phyloP scores from a whole-genome alignment of 2,329 filamentous ascomycete genomes.

The Cordyceps cicadae region DNA sequence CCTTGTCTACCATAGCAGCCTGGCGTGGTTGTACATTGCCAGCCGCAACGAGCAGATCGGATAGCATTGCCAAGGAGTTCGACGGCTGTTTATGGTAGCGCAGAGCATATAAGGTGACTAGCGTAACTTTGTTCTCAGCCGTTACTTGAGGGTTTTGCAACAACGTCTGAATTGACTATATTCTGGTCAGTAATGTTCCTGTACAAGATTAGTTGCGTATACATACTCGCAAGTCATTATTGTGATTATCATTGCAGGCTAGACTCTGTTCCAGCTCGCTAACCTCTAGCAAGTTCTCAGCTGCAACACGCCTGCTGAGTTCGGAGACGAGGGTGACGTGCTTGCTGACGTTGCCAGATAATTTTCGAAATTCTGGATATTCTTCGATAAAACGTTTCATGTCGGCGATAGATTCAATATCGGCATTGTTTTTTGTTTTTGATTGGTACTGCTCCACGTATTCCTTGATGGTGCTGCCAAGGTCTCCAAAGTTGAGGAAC shows the following conservation, averaged over 20 bases:
- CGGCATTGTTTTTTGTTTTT: conserved; percentile 92
- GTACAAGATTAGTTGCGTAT: background rate
- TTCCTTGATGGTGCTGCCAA: conserved; percentile 93
- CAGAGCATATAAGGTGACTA: conserved; percentile 90
- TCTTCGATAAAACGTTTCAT: conserved; percentile 99
- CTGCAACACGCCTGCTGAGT: conserved; percentile 76
- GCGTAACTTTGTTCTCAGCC: conserved; percentile 72
- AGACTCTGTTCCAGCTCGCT: conserved; percentile 95
- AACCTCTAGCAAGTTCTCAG: conserved; percentile 85
- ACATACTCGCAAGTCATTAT: conserved; percentile 75
- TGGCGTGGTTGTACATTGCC: conserved; percentile 70
- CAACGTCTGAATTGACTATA: conserved; percentile 70
- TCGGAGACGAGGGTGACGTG: conserved; percentile 95
- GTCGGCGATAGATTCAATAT: conserved; percentile 93
- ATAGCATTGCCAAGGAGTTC: conserved; percentile 73
- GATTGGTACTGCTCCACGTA: conserved; percentile 98
- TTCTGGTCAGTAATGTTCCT: background rate
- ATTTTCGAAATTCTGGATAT: conserved; percentile 93
- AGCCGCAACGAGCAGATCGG: conserved; percentile 77
- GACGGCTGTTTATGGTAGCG: conserved; percentile 83
- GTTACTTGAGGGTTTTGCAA: conserved; percentile 74
- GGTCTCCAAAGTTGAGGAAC: conserved; percentile 94
- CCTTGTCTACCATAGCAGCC: conserved; percentile 71
- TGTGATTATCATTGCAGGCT: conserved; percentile 94
- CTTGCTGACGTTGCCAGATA: conserved; percentile 97